These are phyloP conservation scores for Suillus paluster DNA, from an alignment of 768 basidiomycete genomes.

Conservation along the genomic window DNA sequence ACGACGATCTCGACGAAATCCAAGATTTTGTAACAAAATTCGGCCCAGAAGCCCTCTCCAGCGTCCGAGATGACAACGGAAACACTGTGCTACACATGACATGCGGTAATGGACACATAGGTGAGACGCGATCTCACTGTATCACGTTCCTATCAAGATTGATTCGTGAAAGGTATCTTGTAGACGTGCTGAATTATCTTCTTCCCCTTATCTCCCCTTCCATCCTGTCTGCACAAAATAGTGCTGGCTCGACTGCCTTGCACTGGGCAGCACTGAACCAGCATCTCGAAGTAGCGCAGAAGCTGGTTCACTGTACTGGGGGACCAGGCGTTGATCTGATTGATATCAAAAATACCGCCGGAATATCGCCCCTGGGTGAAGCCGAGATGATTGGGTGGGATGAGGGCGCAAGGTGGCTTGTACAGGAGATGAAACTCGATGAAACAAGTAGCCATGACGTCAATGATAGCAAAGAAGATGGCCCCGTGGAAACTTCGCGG, in stretches of 20 bases:
- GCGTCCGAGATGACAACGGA: conserved; percentile 71
- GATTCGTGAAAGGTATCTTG: conserved; percentile 49
- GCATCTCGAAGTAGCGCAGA: conserved; percentile 66
- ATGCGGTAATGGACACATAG: conserved; percentile 86
- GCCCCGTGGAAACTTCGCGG: conserved; percentile 34
- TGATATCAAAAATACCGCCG: conserved; percentile 75
- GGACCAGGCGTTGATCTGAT: conserved; percentile 73
- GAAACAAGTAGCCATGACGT: conserved; percentile 43
- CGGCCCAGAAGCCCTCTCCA: conserved; percentile 51
- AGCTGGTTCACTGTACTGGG: conserved; percentile 56
- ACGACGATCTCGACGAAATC: conserved; percentile 85
- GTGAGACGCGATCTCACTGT: conserved; percentile 45
- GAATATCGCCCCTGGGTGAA: conserved; percentile 78
- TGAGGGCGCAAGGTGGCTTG: conserved; percentile 84
- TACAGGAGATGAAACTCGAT: conserved; percentile 79
- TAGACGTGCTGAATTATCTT: conserved; percentile 80
- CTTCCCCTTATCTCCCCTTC: conserved; percentile 60
- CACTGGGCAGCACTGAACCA: conserved; percentile 92
- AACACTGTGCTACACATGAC: conserved; percentile 89
- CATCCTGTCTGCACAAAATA: conserved; percentile 66
- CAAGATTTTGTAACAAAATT: conserved; percentile 64
- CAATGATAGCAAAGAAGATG: conserved; percentile 36
- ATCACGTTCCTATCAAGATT: conserved; percentile 22
- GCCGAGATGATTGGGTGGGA: conserved; percentile 83
- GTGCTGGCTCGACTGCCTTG: conserved; percentile 77